These are phyloP conservation scores for Takashimella koratensis DNA, from an alignment of 1,284 basidiomycete species.

Conservation along the genomic window DNA sequence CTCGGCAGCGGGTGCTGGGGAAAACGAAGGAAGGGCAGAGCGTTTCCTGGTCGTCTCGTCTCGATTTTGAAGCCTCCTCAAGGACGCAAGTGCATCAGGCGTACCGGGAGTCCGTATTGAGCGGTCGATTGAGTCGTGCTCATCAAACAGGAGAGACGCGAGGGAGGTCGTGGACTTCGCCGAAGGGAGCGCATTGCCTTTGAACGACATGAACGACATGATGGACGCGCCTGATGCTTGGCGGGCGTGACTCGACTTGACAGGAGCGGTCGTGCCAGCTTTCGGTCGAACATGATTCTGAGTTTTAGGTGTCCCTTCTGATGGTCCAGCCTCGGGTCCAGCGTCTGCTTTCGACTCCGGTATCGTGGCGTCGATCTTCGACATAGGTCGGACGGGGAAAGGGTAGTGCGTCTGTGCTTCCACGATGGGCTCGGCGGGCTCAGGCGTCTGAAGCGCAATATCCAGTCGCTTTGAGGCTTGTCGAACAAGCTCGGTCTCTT, in stretches of 20 bases:
- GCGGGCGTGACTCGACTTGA: neutral
- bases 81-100: neutral
- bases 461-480: conserved; percentile 37
- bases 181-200: neutral
- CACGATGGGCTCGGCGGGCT: neutral
- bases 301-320: neutral
- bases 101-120: neutral
- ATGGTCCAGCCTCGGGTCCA: too few relatives aligned
- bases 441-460: conserved; percentile 17
- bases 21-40: neutral
- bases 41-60: neutral
- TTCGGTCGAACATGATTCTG: neutral
- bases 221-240: neutral
- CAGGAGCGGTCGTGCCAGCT: neutral
- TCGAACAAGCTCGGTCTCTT: conserved; percentile 35
- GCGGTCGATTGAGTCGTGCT: neutral
- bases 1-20: too few relatives aligned
- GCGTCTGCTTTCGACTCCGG: too few relatives aligned
- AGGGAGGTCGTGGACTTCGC: neutral
- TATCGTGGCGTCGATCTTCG: neutral
- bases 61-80: neutral
- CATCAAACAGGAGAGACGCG: conserved; percentile 5
- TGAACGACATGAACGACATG: neutral
- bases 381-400: neutral
- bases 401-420: neutral